Evolutionary conservation across 192 early-diverging fungal species (phyloP).

Genomic region (Podila clonocystis): DNA sequence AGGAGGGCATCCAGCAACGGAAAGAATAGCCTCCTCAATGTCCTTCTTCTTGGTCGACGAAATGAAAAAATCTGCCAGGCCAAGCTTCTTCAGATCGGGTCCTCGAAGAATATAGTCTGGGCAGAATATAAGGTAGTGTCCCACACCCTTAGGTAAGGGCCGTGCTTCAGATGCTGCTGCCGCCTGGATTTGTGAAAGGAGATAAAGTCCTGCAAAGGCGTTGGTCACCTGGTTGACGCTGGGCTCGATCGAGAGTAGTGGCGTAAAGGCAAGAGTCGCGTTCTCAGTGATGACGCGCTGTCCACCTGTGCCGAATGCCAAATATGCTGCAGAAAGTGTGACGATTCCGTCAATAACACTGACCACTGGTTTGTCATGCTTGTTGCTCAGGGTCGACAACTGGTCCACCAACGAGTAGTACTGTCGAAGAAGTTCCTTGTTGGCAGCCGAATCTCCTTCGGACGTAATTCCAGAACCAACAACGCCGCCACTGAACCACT

Average conservation of each 20-base stretch:
- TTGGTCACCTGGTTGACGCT: slow-evolving; percentile 11
- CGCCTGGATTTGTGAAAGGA: slow-evolving; percentile 23
- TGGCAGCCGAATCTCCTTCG: slow-evolving; percentile 2
- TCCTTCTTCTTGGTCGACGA: slow-evolving; percentile 54
- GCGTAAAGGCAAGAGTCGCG: slow-evolving; percentile 46
- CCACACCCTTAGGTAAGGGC: slow-evolving; percentile 40
- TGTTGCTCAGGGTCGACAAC: background rate
- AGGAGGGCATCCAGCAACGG: slow-evolving; percentile 56
- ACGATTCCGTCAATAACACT: slow-evolving; percentile 53
- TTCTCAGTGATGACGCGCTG: slow-evolving; percentile 59
- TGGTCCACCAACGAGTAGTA: slow-evolving; percentile 42
- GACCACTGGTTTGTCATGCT: slow-evolving; percentile 34
- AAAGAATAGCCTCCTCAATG: slow-evolving; percentile 44
- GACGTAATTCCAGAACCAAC: slow-evolving; percentile 16
- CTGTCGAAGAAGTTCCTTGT: slow-evolving; percentile 23
- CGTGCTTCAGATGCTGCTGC: slow-evolving; percentile 14
- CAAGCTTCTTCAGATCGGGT: slow-evolving; percentile 56
- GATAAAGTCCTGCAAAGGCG: slow-evolving; percentile 37
- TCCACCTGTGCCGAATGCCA: slow-evolving; percentile 35
- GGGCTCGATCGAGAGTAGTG: background rate
- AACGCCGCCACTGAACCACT: slow-evolving; percentile 52
- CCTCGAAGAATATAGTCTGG: slow-evolving; percentile 56
- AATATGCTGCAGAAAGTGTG: slow-evolving; percentile 43
- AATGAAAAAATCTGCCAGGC: slow-evolving; percentile 58
- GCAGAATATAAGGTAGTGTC: slow-evolving; percentile 53